phyloP scores from a whole-genome alignment of 345 rosid species.

The Firmiana major region DNA sequence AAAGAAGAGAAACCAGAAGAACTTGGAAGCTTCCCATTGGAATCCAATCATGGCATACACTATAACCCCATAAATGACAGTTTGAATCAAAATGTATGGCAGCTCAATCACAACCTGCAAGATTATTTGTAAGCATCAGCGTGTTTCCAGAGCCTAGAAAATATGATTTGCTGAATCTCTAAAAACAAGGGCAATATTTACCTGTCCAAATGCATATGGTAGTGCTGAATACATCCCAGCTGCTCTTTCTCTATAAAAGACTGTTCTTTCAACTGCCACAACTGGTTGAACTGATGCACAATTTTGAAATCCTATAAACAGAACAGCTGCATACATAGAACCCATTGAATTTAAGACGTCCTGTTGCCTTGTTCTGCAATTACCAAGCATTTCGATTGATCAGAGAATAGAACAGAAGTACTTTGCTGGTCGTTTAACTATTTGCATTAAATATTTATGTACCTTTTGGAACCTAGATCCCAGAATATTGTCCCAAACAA shows the following conservation, averaged over 20 bases:
- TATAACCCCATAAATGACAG: constrained; percentile 43
- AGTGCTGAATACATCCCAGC: constrained; percentile 71
- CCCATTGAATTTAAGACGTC: constrained; percentile 65
- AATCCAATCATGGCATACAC: constrained; percentile 66
- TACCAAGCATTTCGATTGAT: neutral
- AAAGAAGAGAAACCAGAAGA: constrained; percentile 58
- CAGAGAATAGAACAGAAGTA: neutral
- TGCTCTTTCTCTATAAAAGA: constrained; percentile 63
- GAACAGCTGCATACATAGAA: constrained; percentile 61
- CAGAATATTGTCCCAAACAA: constrained; percentile 73
- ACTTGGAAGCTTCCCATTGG: constrained; percentile 44
- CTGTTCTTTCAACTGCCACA: constrained; percentile 66
- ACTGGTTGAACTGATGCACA: constrained; percentile 52
- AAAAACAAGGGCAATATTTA: constrained; percentile 6
- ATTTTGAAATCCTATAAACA: constrained; percentile 60
- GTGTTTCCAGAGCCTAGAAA: neutral
- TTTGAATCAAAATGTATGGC: constrained; percentile 45
- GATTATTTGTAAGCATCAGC: neutral
- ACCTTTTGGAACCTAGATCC: constrained; percentile 59
- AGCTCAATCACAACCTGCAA: constrained; percentile 50
- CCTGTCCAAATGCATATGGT: constrained; percentile 71
- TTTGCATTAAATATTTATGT: neutral
- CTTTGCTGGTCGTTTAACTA: neutral
- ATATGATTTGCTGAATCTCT: neutral
- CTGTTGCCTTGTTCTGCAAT: constrained; percentile 37